Base-by-base conservation (phyloP, 2,329 filamentous ascomycete genomes). In the Tolypocladium ophioglossoides region DNA sequence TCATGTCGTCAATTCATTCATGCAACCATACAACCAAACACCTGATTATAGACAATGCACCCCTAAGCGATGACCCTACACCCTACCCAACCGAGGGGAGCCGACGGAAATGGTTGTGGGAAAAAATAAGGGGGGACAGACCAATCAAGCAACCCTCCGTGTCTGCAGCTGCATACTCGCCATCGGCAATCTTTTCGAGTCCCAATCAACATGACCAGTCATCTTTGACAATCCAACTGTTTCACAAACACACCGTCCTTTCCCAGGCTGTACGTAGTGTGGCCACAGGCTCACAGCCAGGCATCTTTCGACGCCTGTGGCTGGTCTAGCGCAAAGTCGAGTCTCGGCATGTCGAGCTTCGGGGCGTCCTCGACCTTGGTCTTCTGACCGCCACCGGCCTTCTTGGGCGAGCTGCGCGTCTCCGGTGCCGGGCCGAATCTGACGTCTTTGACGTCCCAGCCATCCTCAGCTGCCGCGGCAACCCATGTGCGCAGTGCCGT, bases 401-500 rank as follows among this genome's bases (percentile, higher is more conserved):
- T 68, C 61, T 67, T 68, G 51, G 65, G 62, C 35, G 68, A 62
- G 51, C 58, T 63, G 50, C 62, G 64, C 57, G 58, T 56, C 56
- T 67, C 66, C 54, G 61, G 66, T 53, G 64, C 63, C 41, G 84
- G 84, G 0, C 89, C 89, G 68, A 86, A 89, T 52, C 91, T 78
- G 27, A 97, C 91, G 63, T 87, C 84, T 52, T 80, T 79, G 46
- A 91, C 86, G 51, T 90, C 83, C 92, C 94, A 99, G 48, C 83
- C 88, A 69, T 99, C 94, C 57, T 91, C 91, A 32, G 77, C 78
- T 0, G 90, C 91, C 0, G 92, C 94, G 0, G 85, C 86, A 20
- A 96, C 87, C 91, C 92, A 99, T 8, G 88, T 91, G 53, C 87
- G 84, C 58, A 97, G 76, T 2, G 86, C 90, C 62, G 92, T 89